Conservation (phyloP, 345 rosid species). For the Citrus australasica region DNA sequence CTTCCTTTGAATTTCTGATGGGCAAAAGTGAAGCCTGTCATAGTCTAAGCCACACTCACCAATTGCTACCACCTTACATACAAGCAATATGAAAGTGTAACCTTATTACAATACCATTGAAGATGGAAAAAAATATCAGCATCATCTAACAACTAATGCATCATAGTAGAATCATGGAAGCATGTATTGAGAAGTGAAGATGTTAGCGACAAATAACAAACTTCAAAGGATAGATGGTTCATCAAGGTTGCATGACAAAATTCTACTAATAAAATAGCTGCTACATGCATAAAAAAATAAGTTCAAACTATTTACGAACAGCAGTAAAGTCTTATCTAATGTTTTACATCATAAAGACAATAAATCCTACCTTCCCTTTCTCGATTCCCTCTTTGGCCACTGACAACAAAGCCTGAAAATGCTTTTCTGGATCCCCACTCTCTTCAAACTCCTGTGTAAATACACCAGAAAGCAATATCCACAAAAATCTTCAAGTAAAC, state of each 20-base stretch:
- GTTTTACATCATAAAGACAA: background rate
- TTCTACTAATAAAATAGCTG: background rate
- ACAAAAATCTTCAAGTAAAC: constrained; percentile 12
- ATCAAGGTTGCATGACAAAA: background rate
- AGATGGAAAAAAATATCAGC: background rate
- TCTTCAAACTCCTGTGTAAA: constrained; percentile 84
- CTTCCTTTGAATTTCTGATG: constrained; percentile 79
- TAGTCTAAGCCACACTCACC: constrained; percentile 99
- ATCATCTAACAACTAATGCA: background rate
- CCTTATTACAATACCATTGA: background rate
- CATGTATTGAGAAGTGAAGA: background rate
- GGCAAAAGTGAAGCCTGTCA: constrained; percentile 94
- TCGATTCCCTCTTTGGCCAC: constrained; percentile 79
- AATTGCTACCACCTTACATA: constrained; percentile 75
- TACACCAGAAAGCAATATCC: constrained; percentile 7
- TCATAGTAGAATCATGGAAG: background rate
- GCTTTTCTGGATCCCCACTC: constrained; percentile 78
- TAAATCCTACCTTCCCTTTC: constrained; percentile 74
- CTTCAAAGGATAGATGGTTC: background rate
- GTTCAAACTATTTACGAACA: background rate
- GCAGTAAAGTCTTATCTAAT: background rate
- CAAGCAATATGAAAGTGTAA: constrained; percentile 7
- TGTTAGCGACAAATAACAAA: background rate
- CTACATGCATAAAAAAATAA: background rate
- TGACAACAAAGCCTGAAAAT: constrained; percentile 73